Evolutionary conservation across 768 basidiomycete genomes (phyloP).

Genomic region (Phylloporus arenicola): DNA sequence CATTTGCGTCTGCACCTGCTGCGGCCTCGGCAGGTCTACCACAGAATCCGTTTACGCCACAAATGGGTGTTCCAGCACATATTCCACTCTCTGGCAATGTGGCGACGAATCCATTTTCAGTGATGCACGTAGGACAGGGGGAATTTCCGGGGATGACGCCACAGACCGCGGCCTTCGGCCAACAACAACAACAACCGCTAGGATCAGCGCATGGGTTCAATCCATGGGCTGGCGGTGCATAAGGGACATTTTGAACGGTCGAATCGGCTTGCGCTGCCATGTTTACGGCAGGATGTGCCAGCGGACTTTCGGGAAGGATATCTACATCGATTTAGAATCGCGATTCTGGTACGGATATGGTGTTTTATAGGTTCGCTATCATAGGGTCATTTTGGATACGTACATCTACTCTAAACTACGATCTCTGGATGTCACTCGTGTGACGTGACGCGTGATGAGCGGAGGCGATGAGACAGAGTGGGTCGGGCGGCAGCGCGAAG

Average conservation of each 20-base stretch:
- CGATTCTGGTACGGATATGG: not conserved
- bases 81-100: constrained; percentile 16
- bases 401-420: not conserved
- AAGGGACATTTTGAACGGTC: constrained; percentile 16
- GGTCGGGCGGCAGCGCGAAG: too few relatives aligned
- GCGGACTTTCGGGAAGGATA: not conserved
- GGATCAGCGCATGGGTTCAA: constrained; percentile 11
- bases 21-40: not conserved
- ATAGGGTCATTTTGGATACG: not conserved
- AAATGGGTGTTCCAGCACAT: constrained; percentile 12
- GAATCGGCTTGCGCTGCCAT: not conserved
- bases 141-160: constrained; percentile 25
- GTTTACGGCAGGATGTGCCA: not conserved
- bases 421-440: too few relatives aligned
- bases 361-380: not conserved
- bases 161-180: constrained; percentile 17
- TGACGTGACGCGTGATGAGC: too few relatives aligned
- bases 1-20: constrained; percentile 1
- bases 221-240: constrained; percentile 15
- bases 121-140: constrained; percentile 9
- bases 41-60: constrained; percentile 21
- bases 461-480: too few relatives aligned
- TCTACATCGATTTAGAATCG: not conserved
- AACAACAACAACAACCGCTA: constrained; percentile 22
- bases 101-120: constrained; percentile 16